Base-by-base conservation (phyloP, 352 stramenopile species). In the Globisporangium radiosum region DNA sequence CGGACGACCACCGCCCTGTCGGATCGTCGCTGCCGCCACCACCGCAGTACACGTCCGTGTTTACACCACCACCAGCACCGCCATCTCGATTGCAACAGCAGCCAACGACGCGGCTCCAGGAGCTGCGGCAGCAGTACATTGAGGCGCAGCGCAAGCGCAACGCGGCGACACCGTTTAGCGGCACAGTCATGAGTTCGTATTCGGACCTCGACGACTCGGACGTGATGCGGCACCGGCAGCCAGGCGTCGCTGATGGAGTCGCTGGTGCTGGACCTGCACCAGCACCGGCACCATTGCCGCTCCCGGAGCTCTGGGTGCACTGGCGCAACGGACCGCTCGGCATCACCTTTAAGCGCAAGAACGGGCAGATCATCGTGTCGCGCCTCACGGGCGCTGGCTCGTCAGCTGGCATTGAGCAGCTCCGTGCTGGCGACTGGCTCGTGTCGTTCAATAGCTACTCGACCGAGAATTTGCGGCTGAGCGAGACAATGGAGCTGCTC, bases 401-500 rank as follows among this genome's bases (percentile, higher is more conserved):
- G 54, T 90, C 81, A 7, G 68, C 66, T 5, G 83, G 83, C 0
- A 56, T 91, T 7, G 79, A 84, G 15, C 83, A 90, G 60, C 68
- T 93, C 38, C 76, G 73, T 10, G 59, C 79, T 0, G 83, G 83
- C 0, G 83, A 93, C 62, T 90, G 77, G 81, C 71, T 93, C 19
- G 71, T 93, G 54, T 88, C 79, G 37, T 87, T 93, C 63, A 87
- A 86, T 57, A 76, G 77, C 58, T 71, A 81, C 51, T 69, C 75
- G 51, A 93, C 83, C 11, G 60, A 72, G 36, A 73, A 76, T 40
- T 59, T 93, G 36, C 69, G 76, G 11, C 68, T 91, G 33, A 78
- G 76, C 14, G 75, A 93, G 69, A 91, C 83, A 37, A 93, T 93
- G 81, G 78, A 87, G 60, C 60, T 93, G 55, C 77, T 93, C 60